phyloP scores from a whole-genome alignment of 1,139 yeast species.

The Pneumocystis canis region DNA sequence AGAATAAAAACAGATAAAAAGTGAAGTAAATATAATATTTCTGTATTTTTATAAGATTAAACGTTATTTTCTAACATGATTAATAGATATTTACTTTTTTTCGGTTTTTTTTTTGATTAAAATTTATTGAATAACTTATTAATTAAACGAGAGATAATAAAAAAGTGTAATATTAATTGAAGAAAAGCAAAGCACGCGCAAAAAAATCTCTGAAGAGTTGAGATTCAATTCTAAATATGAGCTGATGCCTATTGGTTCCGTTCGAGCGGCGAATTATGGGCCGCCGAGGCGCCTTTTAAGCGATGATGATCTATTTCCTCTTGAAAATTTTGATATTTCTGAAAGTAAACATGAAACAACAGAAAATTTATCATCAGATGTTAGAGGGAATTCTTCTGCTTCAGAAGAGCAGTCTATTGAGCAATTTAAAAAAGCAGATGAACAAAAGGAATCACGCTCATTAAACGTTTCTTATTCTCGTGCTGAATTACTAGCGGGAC shows the following conservation, averaged over 20 bases:
- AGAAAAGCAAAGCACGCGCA: neutral
- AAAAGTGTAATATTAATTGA: neutral
- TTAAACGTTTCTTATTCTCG: neutral
- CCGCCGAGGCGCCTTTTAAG: neutral
- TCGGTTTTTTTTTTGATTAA: neutral
- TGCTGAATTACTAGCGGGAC: conserved; percentile 15
- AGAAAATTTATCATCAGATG: conserved; percentile 28
- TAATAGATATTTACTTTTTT: neutral
- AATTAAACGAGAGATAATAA: neutral
- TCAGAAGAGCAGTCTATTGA: neutral
- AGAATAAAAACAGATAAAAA: neutral
- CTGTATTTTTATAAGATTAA: neutral
- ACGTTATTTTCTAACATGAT: neutral
- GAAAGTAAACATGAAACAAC: conserved; percentile 19
- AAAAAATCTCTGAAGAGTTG: neutral
- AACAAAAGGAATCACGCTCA: neutral
- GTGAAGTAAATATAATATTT: neutral
- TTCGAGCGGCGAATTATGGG: neutral
- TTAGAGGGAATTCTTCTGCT: conserved; percentile 1
- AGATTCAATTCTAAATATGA: neutral
- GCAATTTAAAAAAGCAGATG: neutral
- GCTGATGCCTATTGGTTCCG: neutral
- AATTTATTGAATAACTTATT: neutral
- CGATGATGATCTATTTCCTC: neutral
- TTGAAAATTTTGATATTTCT: neutral